A percentile compares a stretch with the other conserved stretches of the same genome.
These are phyloP conservation scores for Neurospora sp. DNA, from an alignment of 495 filamentous ascomycete species.

Conservation along the genomic window DNA sequence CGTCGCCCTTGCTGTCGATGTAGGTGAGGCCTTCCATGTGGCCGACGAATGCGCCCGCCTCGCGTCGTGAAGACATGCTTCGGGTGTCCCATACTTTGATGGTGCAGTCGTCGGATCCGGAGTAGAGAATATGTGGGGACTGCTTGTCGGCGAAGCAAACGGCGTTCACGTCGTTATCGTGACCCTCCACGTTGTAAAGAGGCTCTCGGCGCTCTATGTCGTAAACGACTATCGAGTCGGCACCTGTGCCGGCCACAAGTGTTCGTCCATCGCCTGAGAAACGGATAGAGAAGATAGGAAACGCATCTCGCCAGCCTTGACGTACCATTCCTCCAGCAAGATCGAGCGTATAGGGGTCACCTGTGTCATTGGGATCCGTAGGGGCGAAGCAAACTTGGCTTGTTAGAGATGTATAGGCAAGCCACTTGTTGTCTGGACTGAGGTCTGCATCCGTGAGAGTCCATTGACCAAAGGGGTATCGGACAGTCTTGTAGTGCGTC, in stretches of 20 bases:
- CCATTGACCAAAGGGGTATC: constrained; percentile 82
- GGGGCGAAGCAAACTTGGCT: constrained; percentile 73
- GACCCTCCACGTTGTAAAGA: constrained; percentile 66
- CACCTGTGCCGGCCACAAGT: constrained; percentile 78
- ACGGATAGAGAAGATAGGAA: constrained; percentile 77
- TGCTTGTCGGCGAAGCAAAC: constrained; percentile 87
- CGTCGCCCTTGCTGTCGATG: constrained; percentile 93
- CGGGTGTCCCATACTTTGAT: constrained; percentile 96
- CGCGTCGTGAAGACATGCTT: constrained; percentile 75
- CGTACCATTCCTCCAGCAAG: constrained; percentile 34
- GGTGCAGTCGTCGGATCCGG: constrained; percentile 82
- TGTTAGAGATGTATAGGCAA: constrained; percentile 82
- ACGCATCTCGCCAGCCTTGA: constrained; percentile 8
- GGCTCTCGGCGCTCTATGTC: constrained; percentile 72
- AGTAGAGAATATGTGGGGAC: constrained; percentile 92
- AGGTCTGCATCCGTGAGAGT: constrained; percentile 91
- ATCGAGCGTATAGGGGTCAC: constrained; percentile 67
- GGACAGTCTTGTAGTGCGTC: constrained; percentile 90
- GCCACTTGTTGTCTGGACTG: constrained; percentile 82
- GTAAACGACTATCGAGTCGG: constrained; percentile 77
- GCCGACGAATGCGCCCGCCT: constrained; percentile 85
- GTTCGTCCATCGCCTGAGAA: constrained; percentile 91
- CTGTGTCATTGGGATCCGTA: constrained; percentile 71
- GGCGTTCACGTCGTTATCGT: constrained; percentile 87
- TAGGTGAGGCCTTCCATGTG: constrained; percentile 94